Percentiles rank a stretch among this genome's conserved stretches.
phyloP scores from a whole-genome alignment of 2,329 filamentous ascomycete genomes.

The Phymatotrichopsis omnivora region DNA sequence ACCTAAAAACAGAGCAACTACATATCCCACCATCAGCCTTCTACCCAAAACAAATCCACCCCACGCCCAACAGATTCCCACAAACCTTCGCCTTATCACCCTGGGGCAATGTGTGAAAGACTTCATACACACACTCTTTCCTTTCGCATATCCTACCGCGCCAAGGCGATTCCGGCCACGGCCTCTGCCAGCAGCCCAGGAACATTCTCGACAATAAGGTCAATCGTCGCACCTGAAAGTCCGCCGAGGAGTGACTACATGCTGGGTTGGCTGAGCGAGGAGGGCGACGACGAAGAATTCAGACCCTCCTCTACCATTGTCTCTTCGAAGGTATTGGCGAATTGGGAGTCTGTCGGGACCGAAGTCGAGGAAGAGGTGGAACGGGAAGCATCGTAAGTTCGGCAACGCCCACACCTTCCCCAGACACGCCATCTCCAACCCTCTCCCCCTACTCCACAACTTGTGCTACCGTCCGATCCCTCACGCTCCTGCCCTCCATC shows the following conservation, averaged over 20 bases:
- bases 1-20: neutral
- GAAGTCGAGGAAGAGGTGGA: too few species aligned
- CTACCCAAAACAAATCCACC: neutral
- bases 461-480: conserved; percentile 55
- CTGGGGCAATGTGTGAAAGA: conserved; percentile 78
- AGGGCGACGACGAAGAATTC: conserved; percentile 37
- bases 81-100: conserved; percentile 63
- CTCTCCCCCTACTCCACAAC: conserved; percentile 59
- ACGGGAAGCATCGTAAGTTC: too few species aligned
- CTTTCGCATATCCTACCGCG: conserved; percentile 75
- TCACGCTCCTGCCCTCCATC: conserved; percentile 66
- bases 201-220: conserved; percentile 90
- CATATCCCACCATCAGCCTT: neutral
- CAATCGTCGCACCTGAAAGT: conserved; percentile 75
- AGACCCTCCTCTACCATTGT: conserved; percentile 81
- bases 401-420: conserved; percentile 23
- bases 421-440: conserved; percentile 19
- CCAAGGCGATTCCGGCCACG: conserved; percentile 85
- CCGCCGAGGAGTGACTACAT: conserved; percentile 70
- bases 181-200: conserved; percentile 81
- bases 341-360: conserved; percentile 79
- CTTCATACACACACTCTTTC: conserved; percentile 90
- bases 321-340: conserved; percentile 78
- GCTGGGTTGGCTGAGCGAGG: conserved; percentile 31
- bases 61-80: conserved; percentile 8